Evolutionary conservation across 1,284 basidiomycete genomes (phyloP), one percentile per base, ranked within the genome.

Genomic region (Ustilago trichophora): DNA sequence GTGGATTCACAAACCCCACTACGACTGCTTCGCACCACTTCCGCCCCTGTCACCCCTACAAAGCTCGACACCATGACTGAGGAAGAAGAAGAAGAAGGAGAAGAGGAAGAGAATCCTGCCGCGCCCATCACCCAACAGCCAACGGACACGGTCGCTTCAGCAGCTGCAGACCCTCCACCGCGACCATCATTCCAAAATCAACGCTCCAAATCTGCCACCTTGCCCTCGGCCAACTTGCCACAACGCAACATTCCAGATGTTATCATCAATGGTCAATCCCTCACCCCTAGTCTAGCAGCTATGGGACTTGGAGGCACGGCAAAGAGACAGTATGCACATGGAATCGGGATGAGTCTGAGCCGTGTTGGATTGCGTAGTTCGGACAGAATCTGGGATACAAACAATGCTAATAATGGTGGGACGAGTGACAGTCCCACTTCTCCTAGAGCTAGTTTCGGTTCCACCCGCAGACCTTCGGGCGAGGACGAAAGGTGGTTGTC

Each of bases 281-380:
- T 60, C 19, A 53, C 57, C 4, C 56, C 55, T 0, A 34, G 51
- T n/a, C 26, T 64, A 0, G 56, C 64, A 0, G 57, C 50, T 0
- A 45, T 62, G 50, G 55, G 51, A 2, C 44, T 70, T 11, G 38
- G 38, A n/a, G 13, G 27, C 1, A 8, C 25, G 1, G 32, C 41
- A 6, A 47, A 51, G 22, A 19, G 56, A 10, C 47, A 57, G 18
- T 58, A 49, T 16, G 34, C 36, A 2, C 44, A 60, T n/a, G 70
- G 70, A 5, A 46, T 72, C 9, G 70, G 70, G 0, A 65, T 72
- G 47, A 57, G 55, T 22, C 38, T 72, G 7, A 62, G 41, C 31
- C 48, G 66, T 4, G 70, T 72, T 16, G 70, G 70, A 0, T 35
- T 72, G 33, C 34, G 70, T 13, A 69, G 60, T 19, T 49, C 60